These are phyloP conservation scores for Coniochaeta sp. DNA, from an alignment of 2,329 filamentous ascomycete genomes.

Conservation along the genomic window DNA sequence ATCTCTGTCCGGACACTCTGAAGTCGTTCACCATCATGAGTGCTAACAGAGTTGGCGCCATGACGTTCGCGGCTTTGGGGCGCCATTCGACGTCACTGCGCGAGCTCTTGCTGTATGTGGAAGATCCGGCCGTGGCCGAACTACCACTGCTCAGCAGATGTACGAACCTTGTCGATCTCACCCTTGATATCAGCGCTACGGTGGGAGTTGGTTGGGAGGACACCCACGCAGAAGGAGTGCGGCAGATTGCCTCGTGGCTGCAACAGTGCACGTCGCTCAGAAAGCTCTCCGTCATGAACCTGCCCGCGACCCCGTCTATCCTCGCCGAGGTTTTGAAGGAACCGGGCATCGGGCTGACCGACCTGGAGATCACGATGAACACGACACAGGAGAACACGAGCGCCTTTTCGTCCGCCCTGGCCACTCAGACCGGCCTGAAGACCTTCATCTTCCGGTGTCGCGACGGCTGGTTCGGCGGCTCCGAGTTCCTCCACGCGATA, in stretches of 20 bases:
- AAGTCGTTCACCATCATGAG: conserved; percentile 51
- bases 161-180: conserved; percentile 23
- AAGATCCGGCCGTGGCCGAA: conserved; percentile 16
- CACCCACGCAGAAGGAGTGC: conserved; percentile 15
- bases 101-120: conserved; percentile 22
- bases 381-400: conserved; percentile 30
- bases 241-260: conserved; percentile 23
- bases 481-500: conserved; percentile 32
- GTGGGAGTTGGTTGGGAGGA: conserved; percentile 11
- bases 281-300: conserved; percentile 39
- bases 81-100: conserved; percentile 27
- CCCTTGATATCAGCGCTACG: conserved; percentile 19
- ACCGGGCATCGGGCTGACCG: conserved; percentile 35
- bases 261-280: conserved; percentile 35
- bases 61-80: conserved; percentile 49
- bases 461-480: conserved; percentile 12
- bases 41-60: conserved; percentile 42
- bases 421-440: conserved; percentile 39
- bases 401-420: conserved; percentile 44
- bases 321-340: conserved; percentile 35
- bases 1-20: conserved; percentile 49
- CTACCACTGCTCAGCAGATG: conserved; percentile 24
- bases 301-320: conserved; percentile 45
- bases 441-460: conserved; percentile 12
- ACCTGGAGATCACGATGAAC: conserved; percentile 36